phyloP scores from a whole-genome alignment of 257 asterid species.

The Solanum arcanum region DNA sequence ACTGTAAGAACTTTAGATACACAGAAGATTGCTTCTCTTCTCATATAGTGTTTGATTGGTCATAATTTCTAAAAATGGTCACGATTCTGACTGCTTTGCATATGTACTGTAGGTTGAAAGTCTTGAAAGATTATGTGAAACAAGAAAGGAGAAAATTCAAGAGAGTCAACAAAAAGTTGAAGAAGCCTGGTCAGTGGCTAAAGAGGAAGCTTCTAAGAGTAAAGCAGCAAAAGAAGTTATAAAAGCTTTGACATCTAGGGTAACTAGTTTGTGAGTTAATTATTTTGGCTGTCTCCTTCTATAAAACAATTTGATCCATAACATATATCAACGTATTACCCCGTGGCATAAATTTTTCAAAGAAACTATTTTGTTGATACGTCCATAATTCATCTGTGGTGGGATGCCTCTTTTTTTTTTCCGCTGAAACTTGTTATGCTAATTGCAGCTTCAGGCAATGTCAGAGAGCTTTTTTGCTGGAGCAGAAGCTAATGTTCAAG shows the following conservation, averaged over 20 bases:
- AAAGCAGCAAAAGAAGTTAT: slow-evolving; percentile 46
- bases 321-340: not conserved
- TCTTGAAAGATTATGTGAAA: slow-evolving; percentile 24
- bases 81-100: not conserved
- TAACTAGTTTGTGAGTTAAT: slow-evolving; percentile 4
- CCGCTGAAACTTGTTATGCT: not conserved
- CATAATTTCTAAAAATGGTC: not conserved
- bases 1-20: not conserved
- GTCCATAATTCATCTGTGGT: not conserved
- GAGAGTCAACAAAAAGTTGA: slow-evolving; percentile 21
- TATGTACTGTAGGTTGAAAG: slow-evolving; percentile 16
- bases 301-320: not conserved
- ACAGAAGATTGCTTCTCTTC: not conserved
- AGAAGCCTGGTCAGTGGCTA: slow-evolving; percentile 40
- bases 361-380: not conserved
- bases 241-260: slow-evolving; percentile 35
- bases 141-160: slow-evolving; percentile 27
- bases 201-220: slow-evolving; percentile 35
- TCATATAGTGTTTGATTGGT: not conserved
- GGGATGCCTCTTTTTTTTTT: not conserved
- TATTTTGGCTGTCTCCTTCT: not conserved
- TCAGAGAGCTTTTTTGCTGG: slow-evolving; percentile 12
- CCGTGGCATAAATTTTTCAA: not conserved
- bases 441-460: slow-evolving; percentile 26
- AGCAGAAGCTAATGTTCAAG: slow-evolving; percentile 6